Evolutionary conservation across 208 protist species (phyloP), one percentile per base, ranked within the genome.

Genomic region (Kentomonas sorsogonicus): DNA sequence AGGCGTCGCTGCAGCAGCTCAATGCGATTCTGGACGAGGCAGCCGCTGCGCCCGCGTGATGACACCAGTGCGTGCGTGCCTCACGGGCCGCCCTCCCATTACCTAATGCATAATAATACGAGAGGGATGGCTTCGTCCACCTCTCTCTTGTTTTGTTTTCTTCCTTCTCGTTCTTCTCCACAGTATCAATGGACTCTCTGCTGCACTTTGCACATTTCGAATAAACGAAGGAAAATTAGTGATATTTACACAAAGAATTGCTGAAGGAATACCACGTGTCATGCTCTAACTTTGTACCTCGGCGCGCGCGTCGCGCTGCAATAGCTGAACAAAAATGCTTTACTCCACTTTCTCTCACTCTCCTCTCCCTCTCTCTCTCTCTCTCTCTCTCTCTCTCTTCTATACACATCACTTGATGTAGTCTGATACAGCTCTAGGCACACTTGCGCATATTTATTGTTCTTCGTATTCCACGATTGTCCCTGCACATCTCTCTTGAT

Each of bases 1-100:
- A 31, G 9, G 69, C 75, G 18, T 65, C 86, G 36, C 53, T 34
- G 23, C 77, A 85, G 23, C 78, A 91, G 60, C 66, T 95, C 0
- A 64, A 72, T 9, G 70, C 69, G 3, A 91, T 94, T 66, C 68
- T 72, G 46, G 75, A 69, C 40, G n/a, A n/a, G n/a, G n/a, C n/a
- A n/a, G n/a, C n/a, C n/a, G n/a, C n/a, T n/a, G n/a, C n/a, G n/a
- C n/a, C n/a, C n/a, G n/a, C n/a, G n/a, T n/a, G n/a, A n/a, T n/a
- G n/a, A n/a, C n/a, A n/a, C n/a, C n/a, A n/a, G n/a, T n/a, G n/a
- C n/a, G n/a, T n/a, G n/a, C n/a, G n/a, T n/a, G n/a, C n/a, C n/a
- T n/a, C n/a, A n/a, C n/a, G n/a, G n/a, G n/a, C n/a, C n/a, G n/a
- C n/a, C n/a, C n/a, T n/a, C n/a, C n/a, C n/a, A n/a, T n/a, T n/a